Evolutionary conservation across 2,329 filamentous ascomycete genomes (phyloP), one percentile per base, ranked within the genome.

Genomic region (Calonectria multiphialidica): DNA sequence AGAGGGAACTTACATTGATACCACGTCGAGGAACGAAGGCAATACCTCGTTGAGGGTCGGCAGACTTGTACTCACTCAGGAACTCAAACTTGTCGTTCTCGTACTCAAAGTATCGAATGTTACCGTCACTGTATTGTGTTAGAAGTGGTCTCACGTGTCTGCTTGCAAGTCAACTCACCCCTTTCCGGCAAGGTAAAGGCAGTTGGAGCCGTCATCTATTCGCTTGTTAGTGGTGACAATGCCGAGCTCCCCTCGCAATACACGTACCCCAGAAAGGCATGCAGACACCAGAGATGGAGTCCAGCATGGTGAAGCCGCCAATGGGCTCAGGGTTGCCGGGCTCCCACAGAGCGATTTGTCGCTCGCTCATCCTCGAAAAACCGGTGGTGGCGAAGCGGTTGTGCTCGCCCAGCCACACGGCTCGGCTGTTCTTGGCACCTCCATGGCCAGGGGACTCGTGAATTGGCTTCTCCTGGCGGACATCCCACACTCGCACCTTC

Each of bases 31-130:
- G 97, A 82, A 98, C 86, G 84, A 99, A 98, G 40, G 95, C 97
- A 79, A 99, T 90, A 79, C 97, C 97, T 82, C 97, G 92, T 86
- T 99, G 97, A 37, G 97, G 96, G 76, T 99, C 97, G 45, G 89
- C 88, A n/a, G 97, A 98, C 86, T 98, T 98, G 90, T 98, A 97
- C 84, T 98, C 96, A 75, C 95, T 97, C 67, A 99, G 88, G 85
- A 94, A 98, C 85, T 99, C 96, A 82, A 99, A 98, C 85, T 98
- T 98, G 89, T 98, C 96, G 86, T 98, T 98, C 82, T 97, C 94
- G 81, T 97, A 98, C 86, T 99, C 97, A 84, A 94, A 99, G 89
- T 99, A 99, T 75, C 97, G 96, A 82, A 99, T 99, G 86, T 99
- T 99, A 81, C 97, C 97, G 82, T 99, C 97, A 84, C 95, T 97